Conservation (phyloP, 2,329 filamentous ascomycete species). For the Dothideomycetes sp. region DNA sequence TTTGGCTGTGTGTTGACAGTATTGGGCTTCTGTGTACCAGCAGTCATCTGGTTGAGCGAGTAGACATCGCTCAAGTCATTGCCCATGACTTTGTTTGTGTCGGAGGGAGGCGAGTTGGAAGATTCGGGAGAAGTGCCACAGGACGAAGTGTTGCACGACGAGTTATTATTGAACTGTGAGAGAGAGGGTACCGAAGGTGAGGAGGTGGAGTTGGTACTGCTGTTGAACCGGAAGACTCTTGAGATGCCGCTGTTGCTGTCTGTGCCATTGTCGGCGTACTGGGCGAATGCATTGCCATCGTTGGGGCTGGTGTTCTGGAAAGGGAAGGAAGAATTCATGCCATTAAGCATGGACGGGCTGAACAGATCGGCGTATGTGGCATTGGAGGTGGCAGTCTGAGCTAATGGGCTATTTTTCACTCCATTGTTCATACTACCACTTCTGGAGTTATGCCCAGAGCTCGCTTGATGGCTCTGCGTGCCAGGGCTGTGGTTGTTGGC, state of each 20-base stretch:
- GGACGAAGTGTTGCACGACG: constrained; percentile 54
- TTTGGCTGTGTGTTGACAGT: constrained; percentile 10
- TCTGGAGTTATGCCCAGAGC: constrained; percentile 4
- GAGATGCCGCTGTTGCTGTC: constrained; percentile 36
- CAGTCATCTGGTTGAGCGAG: constrained; percentile 10
- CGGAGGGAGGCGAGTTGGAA: constrained; percentile 51
- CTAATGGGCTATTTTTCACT: constrained; percentile 23
- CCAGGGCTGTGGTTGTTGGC: constrained; percentile 5
- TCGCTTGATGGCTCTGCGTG: constrained; percentile 6
- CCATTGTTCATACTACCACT: constrained; percentile 14
- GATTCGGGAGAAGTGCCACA: constrained; percentile 68
- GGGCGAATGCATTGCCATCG: constrained; percentile 11
- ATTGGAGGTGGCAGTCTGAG: constrained; percentile 23
- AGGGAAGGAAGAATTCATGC: constrained; percentile 22
- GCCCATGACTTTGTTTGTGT: constrained; percentile 40
- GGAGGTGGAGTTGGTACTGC: constrained; percentile 37
- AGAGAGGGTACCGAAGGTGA: constrained; percentile 45
- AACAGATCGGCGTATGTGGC: constrained; percentile 49
- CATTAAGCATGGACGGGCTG: constrained; percentile 45
- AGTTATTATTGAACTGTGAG: constrained; percentile 43
- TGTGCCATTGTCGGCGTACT: constrained; percentile 28
- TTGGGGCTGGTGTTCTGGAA: constrained; percentile 14
- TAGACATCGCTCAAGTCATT: constrained; percentile 12
- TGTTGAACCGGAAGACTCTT: constrained; percentile 44
- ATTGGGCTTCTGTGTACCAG: too few relatives aligned